Base-by-base conservation (phyloP, 805 yeast genomes). In the Candida xyloterini region DNA sequence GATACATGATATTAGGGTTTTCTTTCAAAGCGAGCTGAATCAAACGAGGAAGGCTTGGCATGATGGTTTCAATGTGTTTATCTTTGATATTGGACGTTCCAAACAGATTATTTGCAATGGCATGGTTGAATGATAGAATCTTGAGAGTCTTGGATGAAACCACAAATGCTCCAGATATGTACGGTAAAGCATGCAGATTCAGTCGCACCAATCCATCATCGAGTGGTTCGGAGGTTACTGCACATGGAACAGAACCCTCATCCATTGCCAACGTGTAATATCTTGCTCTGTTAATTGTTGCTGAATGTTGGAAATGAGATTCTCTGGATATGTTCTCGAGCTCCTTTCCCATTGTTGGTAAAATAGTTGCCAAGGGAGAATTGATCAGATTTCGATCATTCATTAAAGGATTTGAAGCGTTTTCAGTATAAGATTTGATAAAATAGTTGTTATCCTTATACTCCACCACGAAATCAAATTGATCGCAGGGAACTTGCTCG, bases 161-260 rank as follows among this genome's bases (percentile, higher is more conserved):
- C 10, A 86, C 80, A 53, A 88, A 80, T 20, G 86, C 76, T 28
- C 96, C 96, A 1, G 95, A 93, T 51, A 87, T 84, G 60, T 86
- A 85, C 0, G 95, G 95, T 51, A 87, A 62, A 4, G 90, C 71
- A 54, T 84, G 90, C 14, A 87, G 71, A 48, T 84, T 81, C 40
- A 86, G 56, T 52, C 82, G 76, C 15, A 80, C 57, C 15, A 56
- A 56, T 1, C 67, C 49, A 27, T 32, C 34, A 36, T 78, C 78
- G 15, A 81, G 52, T 3, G 79, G 76, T 23, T 74, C 75, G 1
- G 85, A 75, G 0, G 87, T 74, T 5, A 81, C 71, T 1, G 93
- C 93, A 67, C 90, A 82, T 0, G 95, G 95, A 10, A 79, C 71
- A 55, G 70, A 72, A 27, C 67, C 68, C 26, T 60, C 62, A 35